phyloP scores from a whole-genome alignment of 306 rosid genomes.

The Pterocarpus macrocarpus region DNA sequence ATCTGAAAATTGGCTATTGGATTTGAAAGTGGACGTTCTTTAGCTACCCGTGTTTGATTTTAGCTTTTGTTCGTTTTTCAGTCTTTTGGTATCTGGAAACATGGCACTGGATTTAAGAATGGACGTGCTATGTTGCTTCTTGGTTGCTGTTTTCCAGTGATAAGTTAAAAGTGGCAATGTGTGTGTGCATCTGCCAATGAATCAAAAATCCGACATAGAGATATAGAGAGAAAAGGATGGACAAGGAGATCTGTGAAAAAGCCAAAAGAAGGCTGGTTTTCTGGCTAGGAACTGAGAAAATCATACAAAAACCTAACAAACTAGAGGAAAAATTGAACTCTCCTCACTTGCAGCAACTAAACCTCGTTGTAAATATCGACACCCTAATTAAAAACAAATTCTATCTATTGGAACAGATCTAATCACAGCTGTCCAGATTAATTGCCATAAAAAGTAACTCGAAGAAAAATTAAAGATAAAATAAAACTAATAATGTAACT shows the following conservation, averaged over 20 bases:
- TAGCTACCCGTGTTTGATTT: too few relatives aligned
- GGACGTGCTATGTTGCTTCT: not conserved
- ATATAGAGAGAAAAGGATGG: not conserved
- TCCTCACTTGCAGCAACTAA: not conserved
- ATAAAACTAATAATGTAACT: not conserved
- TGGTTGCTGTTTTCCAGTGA: not conserved
- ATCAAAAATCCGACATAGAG: not conserved
- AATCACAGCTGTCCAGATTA: not conserved
- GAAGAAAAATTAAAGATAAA: not conserved
- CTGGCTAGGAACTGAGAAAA: not conserved
- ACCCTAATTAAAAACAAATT: not conserved
- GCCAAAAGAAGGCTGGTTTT: not conserved
- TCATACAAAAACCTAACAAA: not conserved
- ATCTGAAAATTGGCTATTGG: not conserved
- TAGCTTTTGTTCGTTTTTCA: too few relatives aligned
- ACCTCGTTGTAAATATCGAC: not conserved
- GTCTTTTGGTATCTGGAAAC: too few relatives aligned
- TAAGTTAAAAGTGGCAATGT: not conserved
- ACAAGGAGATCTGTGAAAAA: not conserved
- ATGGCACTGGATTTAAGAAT: not conserved
- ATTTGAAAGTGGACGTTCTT: not conserved
- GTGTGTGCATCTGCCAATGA: not conserved
- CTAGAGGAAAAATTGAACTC: not conserved
- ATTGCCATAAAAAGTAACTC: not conserved
- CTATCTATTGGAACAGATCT: constrained; percentile 8